Evolutionary conservation across 2,329 filamentous ascomycete species (phyloP).

Genomic region (Ambrosiella cleistominuta): DNA sequence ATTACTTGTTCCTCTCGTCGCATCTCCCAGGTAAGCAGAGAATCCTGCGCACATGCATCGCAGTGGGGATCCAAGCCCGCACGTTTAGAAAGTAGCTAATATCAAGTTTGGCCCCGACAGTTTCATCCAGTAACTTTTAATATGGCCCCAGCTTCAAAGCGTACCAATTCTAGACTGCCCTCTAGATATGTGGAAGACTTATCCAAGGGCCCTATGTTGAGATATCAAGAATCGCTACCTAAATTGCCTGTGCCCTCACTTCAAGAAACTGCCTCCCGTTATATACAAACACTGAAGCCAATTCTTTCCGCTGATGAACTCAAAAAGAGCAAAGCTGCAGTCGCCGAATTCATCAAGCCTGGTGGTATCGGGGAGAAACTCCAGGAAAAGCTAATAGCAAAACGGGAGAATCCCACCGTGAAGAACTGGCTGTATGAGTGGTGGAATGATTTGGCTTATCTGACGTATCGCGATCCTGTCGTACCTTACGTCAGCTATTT

Average conservation of each 20-base stretch:
- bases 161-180: slow-evolving; percentile 8
- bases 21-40: not conserved
- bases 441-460: slow-evolving; percentile 94
- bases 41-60: not conserved
- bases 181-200: slow-evolving; percentile 64
- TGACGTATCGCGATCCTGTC: slow-evolving; percentile 84
- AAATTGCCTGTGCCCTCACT: slow-evolving; percentile 63
- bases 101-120: not conserved
- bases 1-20: not conserved
- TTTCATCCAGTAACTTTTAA: slow-evolving; percentile 4
- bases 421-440: slow-evolving; percentile 96
- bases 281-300: slow-evolving; percentile 63
- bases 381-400: slow-evolving; percentile 71
- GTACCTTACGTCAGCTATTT: slow-evolving; percentile 99
- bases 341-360: slow-evolving; percentile 77
- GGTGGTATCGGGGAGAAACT: slow-evolving; percentile 66
- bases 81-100: not conserved
- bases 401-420: slow-evolving; percentile 58
- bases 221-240: slow-evolving; percentile 74
- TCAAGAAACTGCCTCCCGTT: slow-evolving; percentile 63
- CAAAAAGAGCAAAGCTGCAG: slow-evolving; percentile 59
- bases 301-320: slow-evolving; percentile 52
- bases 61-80: not conserved
- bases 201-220: slow-evolving; percentile 63
- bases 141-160: slow-evolving; percentile 15